Conservation (phyloP, 2,329 filamentous ascomycete species). For the Fusarium mexicanum region DNA sequence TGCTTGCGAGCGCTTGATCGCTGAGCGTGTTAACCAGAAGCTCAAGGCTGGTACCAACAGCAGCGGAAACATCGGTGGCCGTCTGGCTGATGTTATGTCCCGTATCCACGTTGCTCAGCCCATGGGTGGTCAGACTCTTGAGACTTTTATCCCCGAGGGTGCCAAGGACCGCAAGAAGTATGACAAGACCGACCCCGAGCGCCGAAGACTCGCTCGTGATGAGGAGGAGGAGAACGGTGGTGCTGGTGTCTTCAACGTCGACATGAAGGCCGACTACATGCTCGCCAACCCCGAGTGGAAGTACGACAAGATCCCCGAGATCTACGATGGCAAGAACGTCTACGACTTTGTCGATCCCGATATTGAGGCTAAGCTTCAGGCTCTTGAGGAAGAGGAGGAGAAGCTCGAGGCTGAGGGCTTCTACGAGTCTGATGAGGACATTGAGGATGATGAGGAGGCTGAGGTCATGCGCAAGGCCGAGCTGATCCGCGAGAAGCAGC, state of each 20-base stretch:
- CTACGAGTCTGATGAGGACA: slow-evolving; percentile 85
- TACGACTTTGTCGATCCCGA: slow-evolving; percentile 98
- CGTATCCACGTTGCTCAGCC: slow-evolving; percentile 98
- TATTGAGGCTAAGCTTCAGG: slow-evolving; percentile 90
- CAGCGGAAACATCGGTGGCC: slow-evolving; percentile 78
- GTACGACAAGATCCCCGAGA: slow-evolving; percentile 92
- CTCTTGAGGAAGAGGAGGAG: slow-evolving; percentile 95
- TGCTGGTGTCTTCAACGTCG: slow-evolving; percentile 94
- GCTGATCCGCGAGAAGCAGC: slow-evolving; percentile 93
- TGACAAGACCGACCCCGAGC: slow-evolving; percentile 87
- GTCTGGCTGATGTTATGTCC: slow-evolving; percentile 89
- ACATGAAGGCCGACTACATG: slow-evolving; percentile 88
- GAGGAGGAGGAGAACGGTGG: slow-evolving; percentile 92
- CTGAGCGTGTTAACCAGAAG: slow-evolving; percentile 94
- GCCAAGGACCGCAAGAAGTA: slow-evolving; percentile 86
- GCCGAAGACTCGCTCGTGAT: slow-evolving; percentile 83
- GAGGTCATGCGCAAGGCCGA: slow-evolving; percentile 92
- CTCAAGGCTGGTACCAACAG: slow-evolving; percentile 88
- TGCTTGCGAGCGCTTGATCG: slow-evolving; percentile 91
- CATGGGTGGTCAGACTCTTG: slow-evolving; percentile 79
- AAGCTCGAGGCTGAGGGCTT: slow-evolving; percentile 89
- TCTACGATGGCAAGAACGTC: slow-evolving; percentile 95
- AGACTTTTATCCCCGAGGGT: slow-evolving; percentile 89
- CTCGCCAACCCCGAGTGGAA: slow-evolving; percentile 94
- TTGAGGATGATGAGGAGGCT: slow-evolving; percentile 89